Percentiles rank a stretch among this genome's conserved stretches.
Evolutionary conservation across 306 rosid species (phyloP).

Genomic region (Vigna angularis): DNA sequence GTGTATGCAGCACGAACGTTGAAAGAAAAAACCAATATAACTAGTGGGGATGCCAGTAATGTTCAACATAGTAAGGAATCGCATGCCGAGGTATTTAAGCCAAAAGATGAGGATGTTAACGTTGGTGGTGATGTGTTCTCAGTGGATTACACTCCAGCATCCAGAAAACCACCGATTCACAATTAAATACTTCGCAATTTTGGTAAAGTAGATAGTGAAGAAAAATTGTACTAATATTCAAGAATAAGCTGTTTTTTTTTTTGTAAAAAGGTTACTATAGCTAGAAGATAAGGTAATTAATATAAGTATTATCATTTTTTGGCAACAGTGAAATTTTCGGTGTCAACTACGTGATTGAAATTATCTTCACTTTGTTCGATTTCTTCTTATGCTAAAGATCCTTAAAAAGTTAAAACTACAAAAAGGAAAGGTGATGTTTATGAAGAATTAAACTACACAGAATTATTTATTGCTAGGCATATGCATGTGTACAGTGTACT

Average conservation of each 20-base stretch:
- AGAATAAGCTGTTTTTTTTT: not conserved
- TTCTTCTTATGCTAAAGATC: not conserved
- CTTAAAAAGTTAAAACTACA: not conserved
- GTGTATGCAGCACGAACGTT: constrained; percentile 63
- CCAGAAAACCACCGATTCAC: constrained; percentile 92
- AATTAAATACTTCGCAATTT: constrained; percentile 52
- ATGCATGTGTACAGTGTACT: constrained; percentile 29
- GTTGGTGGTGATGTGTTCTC: constrained; percentile 59
- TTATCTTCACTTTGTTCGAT: not conserved
- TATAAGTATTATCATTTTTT: not conserved
- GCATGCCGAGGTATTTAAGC: constrained; percentile 41
- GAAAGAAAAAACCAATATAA: constrained; percentile 48
- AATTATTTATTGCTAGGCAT: not conserved
- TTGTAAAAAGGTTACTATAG: constrained; percentile 10
- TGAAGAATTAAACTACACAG: not conserved
- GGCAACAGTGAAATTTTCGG: not conserved
- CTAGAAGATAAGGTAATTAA: constrained; percentile 22
- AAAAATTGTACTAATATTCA: constrained; percentile 8
- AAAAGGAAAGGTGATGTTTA: not conserved
- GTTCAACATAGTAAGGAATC: constrained; percentile 39
- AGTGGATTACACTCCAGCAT: constrained; percentile 83
- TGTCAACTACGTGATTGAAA: constrained; percentile 8
- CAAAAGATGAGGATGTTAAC: constrained; percentile 50
- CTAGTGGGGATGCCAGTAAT: not conserved
- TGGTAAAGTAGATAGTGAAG: not conserved